Percentiles rank a stretch among this genome's conserved stretches.
phyloP scores from a whole-genome alignment of 441 rosid species.

The Adansonia grandidieri region DNA sequence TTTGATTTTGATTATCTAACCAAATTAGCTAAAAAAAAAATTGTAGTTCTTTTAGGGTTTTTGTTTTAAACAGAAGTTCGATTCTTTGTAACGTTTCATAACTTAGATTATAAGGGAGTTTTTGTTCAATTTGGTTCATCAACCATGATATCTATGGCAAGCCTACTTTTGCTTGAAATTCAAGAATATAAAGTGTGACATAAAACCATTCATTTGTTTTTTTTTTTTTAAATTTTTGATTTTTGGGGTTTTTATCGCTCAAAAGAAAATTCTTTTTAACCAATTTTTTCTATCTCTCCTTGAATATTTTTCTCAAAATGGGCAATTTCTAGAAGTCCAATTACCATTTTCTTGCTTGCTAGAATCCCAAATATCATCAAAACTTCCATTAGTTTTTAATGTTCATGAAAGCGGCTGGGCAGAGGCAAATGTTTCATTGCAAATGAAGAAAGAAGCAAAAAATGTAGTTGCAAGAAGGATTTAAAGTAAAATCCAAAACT shows the following conservation, averaged over 20 bases:
- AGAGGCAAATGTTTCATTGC: neutral
- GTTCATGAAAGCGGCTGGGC: too few species aligned
- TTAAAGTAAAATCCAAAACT: too few species aligned
- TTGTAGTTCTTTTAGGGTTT: neutral
- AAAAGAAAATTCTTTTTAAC: neutral
- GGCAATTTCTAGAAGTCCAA: neutral
- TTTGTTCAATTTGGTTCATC: conserved; percentile 20
- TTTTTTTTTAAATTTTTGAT: neutral
- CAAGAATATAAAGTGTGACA: neutral
- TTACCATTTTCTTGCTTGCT: neutral
- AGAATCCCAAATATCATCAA: neutral
- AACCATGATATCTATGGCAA: conserved; percentile 13
- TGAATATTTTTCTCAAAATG: neutral
- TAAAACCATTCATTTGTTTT: neutral
- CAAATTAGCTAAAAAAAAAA: neutral
- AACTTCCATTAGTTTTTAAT: too few species aligned
- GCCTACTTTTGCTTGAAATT: conserved; percentile 13
- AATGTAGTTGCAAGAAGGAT: neutral
- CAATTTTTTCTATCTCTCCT: neutral
- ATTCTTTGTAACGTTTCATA: neutral
- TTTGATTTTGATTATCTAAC: conserved; percentile 33
- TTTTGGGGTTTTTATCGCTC: neutral
- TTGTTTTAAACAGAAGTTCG: neutral
- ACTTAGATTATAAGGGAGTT: conserved; percentile 18
- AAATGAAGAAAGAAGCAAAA: neutral